These are phyloP conservation scores for Zymoseptoria pseudotritici DNA, from an alignment of 2,329 filamentous ascomycete genomes.

Conservation along the genomic window DNA sequence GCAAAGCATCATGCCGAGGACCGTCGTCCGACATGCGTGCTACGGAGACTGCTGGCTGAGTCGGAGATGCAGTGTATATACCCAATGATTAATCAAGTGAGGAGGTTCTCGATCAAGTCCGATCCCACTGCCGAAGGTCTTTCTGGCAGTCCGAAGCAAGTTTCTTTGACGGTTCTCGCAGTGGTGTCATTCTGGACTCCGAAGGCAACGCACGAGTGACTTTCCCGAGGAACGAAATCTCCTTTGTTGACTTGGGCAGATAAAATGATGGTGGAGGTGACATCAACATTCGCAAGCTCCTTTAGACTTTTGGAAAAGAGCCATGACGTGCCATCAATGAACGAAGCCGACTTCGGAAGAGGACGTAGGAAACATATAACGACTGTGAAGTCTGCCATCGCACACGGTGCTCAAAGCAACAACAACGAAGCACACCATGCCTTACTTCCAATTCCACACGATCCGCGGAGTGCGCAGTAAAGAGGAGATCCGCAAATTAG, in stretches of 20 bases:
- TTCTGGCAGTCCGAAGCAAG: background rate
- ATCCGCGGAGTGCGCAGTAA: conserved; percentile 21
- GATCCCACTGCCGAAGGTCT: background rate
- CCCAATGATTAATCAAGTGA: background rate
- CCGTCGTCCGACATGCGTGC: background rate
- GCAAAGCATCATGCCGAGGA: background rate
- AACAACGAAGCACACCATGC: conserved; percentile 17
- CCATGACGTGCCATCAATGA: background rate
- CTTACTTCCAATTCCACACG: conserved; percentile 28
- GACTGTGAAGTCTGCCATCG: background rate
- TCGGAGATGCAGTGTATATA: background rate
- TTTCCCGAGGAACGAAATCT: background rate
- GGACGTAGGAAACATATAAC: background rate
- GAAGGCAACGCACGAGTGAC: too few relatives aligned
- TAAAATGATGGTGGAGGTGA: background rate
- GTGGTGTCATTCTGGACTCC: too few relatives aligned
- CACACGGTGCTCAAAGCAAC: background rate
- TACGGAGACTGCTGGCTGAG: background rate
- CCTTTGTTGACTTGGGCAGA: background rate
- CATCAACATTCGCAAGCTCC: background rate
- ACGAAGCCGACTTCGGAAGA: background rate
- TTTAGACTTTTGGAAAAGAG: background rate
- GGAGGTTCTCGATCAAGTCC: background rate
- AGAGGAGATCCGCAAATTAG: conserved; percentile 23
- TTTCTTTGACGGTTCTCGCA: too few relatives aligned